Base-by-base conservation (phyloP, 495 filamentous ascomycete genomes). In the Cenococcum geophilum region DNA sequence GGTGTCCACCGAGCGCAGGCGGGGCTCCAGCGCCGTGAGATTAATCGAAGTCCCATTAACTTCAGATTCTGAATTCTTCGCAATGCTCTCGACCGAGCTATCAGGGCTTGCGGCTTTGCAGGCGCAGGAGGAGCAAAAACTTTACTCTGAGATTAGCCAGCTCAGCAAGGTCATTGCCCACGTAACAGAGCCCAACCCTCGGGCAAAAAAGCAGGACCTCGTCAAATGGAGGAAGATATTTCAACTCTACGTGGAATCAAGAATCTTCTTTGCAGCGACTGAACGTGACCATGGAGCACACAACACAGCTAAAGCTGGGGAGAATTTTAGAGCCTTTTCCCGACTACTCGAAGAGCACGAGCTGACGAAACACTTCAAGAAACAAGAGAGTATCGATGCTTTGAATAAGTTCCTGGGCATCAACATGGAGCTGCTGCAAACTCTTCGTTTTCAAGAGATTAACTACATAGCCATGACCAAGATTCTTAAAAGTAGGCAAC, bases 211-310 rank as follows among this genome's bases (percentile, higher is more conserved):
- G 63, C 81, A 79, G n/a, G 86, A 91, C 66, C 70, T 90, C 23
- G 82, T 83, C 55, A 76, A 77, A 27, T 91, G 88, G 88, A 82
- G 88, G 45, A 79, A 83, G 60, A 83, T 91, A 47, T 89, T 91
- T 64, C 80, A 84, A 45, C 68, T 88, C 1, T 91, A 91, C 63
- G 70, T 86, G 23, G 82, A 89, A 36, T 81, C 79, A 6, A 75
- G 80, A n/a, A 75, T 90, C 9, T 91, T 91, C 74, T 90, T 90
- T 74, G 87, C 86, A 0, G 83, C 80, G 0, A 76, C 74, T 14
- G 87, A 90, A 63, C 68, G 63, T 18, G 78, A 84, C 61, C 81
- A 82, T 45, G 82, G 84, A 6, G 76, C 77, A 22, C 77, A 86
- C 34, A 79, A 75, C 23, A 81, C 78, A 55, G 74, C 69, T 12